A percentile compares a stretch with the other conserved stretches of the same genome.
These are phyloP conservation scores for Coemansia sp. DNA, from an alignment of 192 early-diverging fungal species.

Conservation along the genomic window DNA sequence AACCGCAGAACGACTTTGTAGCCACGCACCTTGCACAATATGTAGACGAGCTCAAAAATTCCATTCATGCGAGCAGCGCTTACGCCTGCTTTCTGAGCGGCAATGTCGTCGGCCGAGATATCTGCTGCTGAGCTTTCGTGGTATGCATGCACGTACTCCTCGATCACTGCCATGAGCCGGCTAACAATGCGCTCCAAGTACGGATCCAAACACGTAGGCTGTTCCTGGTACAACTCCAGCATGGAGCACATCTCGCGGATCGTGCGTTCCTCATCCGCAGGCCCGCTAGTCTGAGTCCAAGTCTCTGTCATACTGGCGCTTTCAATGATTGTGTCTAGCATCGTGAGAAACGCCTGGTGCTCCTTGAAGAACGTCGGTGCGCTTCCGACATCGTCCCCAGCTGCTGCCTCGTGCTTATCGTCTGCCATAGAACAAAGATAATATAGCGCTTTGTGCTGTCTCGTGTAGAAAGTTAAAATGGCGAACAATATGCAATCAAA, in stretches of 20 bases:
- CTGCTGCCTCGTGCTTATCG: slow-evolving; percentile 9
- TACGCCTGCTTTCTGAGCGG: background rate
- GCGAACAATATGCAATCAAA: background rate
- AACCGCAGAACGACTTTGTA: slow-evolving; percentile 90
- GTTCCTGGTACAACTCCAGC: slow-evolving; percentile 46
- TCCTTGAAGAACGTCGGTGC: slow-evolving; percentile 48
- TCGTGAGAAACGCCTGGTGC: slow-evolving; percentile 26
- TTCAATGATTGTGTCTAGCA: slow-evolving; percentile 13
- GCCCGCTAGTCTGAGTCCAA: slow-evolving; percentile 9
- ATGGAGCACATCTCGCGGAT: slow-evolving; percentile 24
- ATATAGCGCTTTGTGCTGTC: background rate
- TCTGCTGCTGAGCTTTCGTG: slow-evolving; percentile 13
- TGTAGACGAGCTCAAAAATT: slow-evolving; percentile 60
- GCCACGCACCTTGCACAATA: slow-evolving; percentile 83
- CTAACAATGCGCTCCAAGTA: slow-evolving; percentile 42
- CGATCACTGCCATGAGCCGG: slow-evolving; percentile 23
- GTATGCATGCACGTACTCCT: slow-evolving; percentile 30
- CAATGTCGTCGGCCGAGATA: background rate
- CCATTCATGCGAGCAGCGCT: slow-evolving; percentile 20
- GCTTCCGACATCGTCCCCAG: slow-evolving; percentile 25
- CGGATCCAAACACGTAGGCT: slow-evolving; percentile 50
- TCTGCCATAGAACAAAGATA: background rate
- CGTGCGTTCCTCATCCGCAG: slow-evolving; percentile 17
- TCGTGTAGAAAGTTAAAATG: background rate
- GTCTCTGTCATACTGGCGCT: slow-evolving; percentile 14